phyloP scores from a whole-genome alignment of 2,329 filamentous ascomycete genomes.

The Cercospora sp. region DNA sequence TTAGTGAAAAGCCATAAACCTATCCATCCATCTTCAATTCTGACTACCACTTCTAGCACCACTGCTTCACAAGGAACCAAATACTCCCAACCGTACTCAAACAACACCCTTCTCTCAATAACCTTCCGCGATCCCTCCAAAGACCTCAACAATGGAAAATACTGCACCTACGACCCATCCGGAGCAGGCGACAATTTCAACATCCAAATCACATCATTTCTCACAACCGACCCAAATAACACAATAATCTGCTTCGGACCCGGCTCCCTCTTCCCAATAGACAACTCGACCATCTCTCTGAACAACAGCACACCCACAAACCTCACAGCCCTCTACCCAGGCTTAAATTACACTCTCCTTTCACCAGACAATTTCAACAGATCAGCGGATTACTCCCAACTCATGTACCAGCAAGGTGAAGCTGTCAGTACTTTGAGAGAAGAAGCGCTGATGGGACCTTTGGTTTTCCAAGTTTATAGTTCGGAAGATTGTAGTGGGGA shows the following conservation, averaged over 20 bases:
- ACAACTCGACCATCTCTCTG: background rate
- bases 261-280: background rate
- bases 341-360: background rate
- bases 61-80: background rate
- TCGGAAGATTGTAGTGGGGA: background rate
- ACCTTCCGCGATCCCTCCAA: background rate
- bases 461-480: background rate
- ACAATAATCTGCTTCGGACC: background rate
- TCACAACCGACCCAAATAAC: background rate
- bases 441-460: background rate
- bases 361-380: background rate
- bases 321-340: background rate
- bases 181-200: slow-evolving; percentile 1
- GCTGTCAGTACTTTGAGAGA: background rate
- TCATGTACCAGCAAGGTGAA: background rate
- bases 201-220: background rate
- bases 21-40: background rate
- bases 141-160: background rate
- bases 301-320: background rate
- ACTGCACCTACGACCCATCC: background rate
- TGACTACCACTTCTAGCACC: background rate
- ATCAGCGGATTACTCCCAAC: background rate
- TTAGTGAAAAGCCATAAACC: background rate
- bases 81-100: background rate
- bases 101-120: background rate